Percentiles rank a stretch among this genome's conserved stretches.
These are phyloP conservation scores for Lentinula guzmanii DNA, from an alignment of 768 basidiomycete genomes.

Conservation along the genomic window DNA sequence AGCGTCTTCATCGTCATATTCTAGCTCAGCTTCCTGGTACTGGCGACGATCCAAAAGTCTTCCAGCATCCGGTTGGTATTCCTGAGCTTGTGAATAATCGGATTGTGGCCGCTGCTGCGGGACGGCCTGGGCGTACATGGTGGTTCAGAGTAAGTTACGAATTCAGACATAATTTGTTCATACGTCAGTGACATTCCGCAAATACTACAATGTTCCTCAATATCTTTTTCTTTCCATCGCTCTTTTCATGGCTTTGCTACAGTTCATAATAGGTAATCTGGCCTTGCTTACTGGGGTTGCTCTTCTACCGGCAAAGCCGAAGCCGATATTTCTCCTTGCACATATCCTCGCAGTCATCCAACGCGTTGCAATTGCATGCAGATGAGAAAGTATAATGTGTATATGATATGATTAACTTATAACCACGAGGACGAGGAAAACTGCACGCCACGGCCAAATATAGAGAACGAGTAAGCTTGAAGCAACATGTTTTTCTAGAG, in stretches of 20 bases:
- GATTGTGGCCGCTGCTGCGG: conserved; percentile 17
- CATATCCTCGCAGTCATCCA: background rate
- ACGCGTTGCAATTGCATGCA: background rate
- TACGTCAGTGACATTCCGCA: background rate
- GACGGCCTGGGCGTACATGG: conserved; percentile 18
- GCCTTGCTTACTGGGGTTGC: too few relatives aligned
- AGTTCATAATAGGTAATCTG: background rate
- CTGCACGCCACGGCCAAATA: background rate
- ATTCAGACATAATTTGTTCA: background rate
- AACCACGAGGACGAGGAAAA: background rate
- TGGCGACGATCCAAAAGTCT: conserved; percentile 9
- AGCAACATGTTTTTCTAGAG: too few relatives aligned
- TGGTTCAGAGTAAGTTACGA: conserved; percentile 3
- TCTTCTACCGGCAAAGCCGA: background rate
- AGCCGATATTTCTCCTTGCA: background rate
- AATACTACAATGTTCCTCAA: too few relatives aligned
- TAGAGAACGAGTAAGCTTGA: background rate
- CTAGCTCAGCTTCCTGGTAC: conserved; percentile 22
- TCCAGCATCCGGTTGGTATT: conserved; percentile 13
- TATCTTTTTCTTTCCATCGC: background rate
- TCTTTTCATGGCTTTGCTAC: background rate
- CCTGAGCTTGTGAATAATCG: conserved; percentile 19
- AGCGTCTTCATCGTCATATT: conserved; percentile 32
- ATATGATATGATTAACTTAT: background rate
- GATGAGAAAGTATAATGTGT: background rate